Conservation (phyloP, 2,329 filamentous ascomycete species). For the Scolecobasidium constrictum region DNA sequence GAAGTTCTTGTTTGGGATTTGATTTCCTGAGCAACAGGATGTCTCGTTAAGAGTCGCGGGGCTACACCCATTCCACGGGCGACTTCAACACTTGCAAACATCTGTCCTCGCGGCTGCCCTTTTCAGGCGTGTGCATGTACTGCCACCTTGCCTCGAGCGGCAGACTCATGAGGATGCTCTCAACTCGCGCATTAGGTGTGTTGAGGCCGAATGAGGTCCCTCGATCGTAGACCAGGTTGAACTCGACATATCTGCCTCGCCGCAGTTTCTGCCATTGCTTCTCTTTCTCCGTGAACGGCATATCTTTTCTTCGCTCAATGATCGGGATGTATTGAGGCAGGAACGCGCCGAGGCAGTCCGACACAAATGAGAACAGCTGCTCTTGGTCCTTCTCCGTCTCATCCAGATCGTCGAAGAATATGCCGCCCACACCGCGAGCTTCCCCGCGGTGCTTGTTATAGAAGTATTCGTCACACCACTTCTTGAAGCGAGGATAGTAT, state of each 20-base stretch:
- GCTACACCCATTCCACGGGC: conserved; percentile 51
- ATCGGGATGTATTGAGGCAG: conserved; percentile 86
- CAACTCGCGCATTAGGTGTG: conserved; percentile 80
- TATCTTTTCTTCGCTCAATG: conserved; percentile 76
- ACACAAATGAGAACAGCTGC: conserved; percentile 79
- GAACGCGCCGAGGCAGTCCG: conserved; percentile 78
- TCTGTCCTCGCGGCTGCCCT: conserved; percentile 65
- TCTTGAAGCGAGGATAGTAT: conserved; percentile 93
- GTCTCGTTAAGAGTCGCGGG: no score
- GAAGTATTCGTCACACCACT: conserved; percentile 98
- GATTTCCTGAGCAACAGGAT: no score
- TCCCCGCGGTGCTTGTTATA: conserved; percentile 85
- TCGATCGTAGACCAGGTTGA: conserved; percentile 93
- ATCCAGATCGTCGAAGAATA: conserved; percentile 98
- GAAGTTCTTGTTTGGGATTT: no score
- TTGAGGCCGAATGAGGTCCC: conserved; percentile 91
- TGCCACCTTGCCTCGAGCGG: conserved; percentile 88
- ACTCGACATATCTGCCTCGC: conserved; percentile 93
- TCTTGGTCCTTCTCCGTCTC: conserved; percentile 77
- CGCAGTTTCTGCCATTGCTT: conserved; percentile 96
- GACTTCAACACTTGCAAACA: conserved; percentile 61
- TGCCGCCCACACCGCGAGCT: conserved; percentile 79
- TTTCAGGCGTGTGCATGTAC: conserved; percentile 84
- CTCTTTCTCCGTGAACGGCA: conserved; percentile 76
- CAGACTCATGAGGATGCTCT: conserved; percentile 96